Evolutionary conservation across 805 yeast genomes (phyloP), one percentile per base, ranked within the genome.

Genomic region (Yarrowia phangngaensis): DNA sequence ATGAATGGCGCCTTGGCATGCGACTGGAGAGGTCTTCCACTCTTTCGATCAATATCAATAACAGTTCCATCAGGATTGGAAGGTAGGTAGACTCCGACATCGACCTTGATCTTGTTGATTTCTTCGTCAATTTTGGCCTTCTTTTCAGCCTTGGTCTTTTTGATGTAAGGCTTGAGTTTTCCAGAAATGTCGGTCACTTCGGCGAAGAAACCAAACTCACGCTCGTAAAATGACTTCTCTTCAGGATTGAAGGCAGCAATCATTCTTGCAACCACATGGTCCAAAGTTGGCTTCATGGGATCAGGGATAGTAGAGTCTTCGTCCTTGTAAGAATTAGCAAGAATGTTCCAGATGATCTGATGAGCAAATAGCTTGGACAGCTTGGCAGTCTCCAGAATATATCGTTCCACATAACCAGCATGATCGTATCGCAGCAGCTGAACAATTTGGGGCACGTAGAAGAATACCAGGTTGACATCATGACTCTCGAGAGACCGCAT

Each of bases 1-100:
- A 92, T 75, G 63, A 88, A 92, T 28, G 99, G 99, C 0, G 99
- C 97, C 64, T 92, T 92, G 11, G 99, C 98, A 64, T 92, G 99
- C 9, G 95, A 85, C 67, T 92, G 99, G 57, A 92, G 70, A 7
- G 99, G 99, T 58, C 76, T 81, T 52, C 98, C 98, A 4, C 95
- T 82, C 57, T 80, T 82, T 52, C 98, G 73, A 63, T 87, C 88
- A 62, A 92, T 92, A 59, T 88, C 97, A 52, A 88, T 70, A 26
- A 92, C 85, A n/a, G 75, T 76, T 40, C 98, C 98, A 64, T 89
- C 96, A 2, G 99, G 98, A 60, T 92, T 89, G 54, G 95, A 82
- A 14, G 99, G 99, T 52, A 92, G 71, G 59, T 92, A 92, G 4
- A 89, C 98, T 12, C 87, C 95, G 9, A 79, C 80, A 49, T 78